Base-by-base conservation (phyloP, 106 monocot species). In the Dioscorea dumetorum region DNA sequence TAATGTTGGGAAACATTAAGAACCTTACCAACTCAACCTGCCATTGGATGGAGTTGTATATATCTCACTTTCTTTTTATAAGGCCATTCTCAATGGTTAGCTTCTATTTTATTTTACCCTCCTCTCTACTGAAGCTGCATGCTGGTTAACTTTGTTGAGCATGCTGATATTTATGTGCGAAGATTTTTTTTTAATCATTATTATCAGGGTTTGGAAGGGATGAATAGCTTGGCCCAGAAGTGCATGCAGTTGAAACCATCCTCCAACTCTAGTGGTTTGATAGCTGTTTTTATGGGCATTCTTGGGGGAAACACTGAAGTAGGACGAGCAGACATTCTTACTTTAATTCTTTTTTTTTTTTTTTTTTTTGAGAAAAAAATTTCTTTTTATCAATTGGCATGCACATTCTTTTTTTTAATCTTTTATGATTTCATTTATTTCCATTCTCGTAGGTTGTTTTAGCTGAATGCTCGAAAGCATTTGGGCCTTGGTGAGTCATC, bases 281-380 rank as follows among this genome's bases (percentile, higher is more conserved):
- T 58, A 57, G 57, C 80, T 34, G 80, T 87, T 66, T 52, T 97
- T n/a, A 73, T 79, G 62, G 86, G 88, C 32, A 81, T 92, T 80
- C 84, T 97, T 61, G 83, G 83, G 68, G 92, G 87, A 78, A 91
- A 87, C 74, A 84, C 77, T 32, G 97, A 92, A 89, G 97, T 84
- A 23, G 57, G 70, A 61, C 41, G 28, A 33, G 24, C 9, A 48
- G 33, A 31, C 28, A 57, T 24, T 64, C 3, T 57, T 33, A 4
- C 48, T 41, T 64, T 41, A 17, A 57, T 58, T 50, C n/a, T n/a
- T n/a, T n/a, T n/a, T 20, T 5, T 8, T 58, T 67, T 18, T 22
- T 57, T 22, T 19, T 7, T 18, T 22, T 28, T 57, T 22, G 12
- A 6, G 6, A 41, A 6, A 41, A 6, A 41, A 6, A 41, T 41